Evolutionary conservation across 2,329 filamentous ascomycete species (phyloP), one percentile per base, ranked within the genome.

Genomic region (Neofusicoccum umdonicola): DNA sequence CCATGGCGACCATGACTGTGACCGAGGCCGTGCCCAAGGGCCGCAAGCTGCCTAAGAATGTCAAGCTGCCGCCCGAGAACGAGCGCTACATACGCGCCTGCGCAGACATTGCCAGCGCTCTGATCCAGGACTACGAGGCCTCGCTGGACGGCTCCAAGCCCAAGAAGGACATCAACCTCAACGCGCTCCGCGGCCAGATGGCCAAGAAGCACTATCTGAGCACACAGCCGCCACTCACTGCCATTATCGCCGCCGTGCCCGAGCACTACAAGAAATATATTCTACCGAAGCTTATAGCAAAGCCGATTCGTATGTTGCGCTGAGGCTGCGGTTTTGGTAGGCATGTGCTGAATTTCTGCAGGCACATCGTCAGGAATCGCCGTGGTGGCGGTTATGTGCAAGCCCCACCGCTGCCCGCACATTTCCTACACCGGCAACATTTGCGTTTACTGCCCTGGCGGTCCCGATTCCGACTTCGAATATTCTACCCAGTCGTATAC

Each of bases 201-300:
- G 87, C 95, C 51, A 96, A 95, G 81, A 98, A 97, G 81, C 93
- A 98, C 81, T 90, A 88, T 76, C 83, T 99, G 67, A 90, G 88
- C 77, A 92, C 88, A 67, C 91, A 96, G 70, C 95, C 95, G 37
- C 92, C 96, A 31, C 82, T 99, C 68, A 98, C 94, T 8, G 94
- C 95, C 66, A 99, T 99, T 74, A 98, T 99, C 74, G 92, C 95
- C 63, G 95, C 95, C 9, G 94, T 99, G 41, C 96, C 96, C n/a
- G 95, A 99, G 76, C 93, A 98, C 77, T 97, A 98, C 82, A 99
- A 98, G 83, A 99, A 98, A 81, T 98, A 98, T 73, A 97, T 99
- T 67, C 80, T 98, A 67, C 95, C 93, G 19, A 97, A 97, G 80
- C 83, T 99, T 67, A 93, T 99, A 71, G 95, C 96, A 31, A 99